Evolutionary conservation across 805 yeast species (phyloP), one percentile per base, ranked within the genome.

Genomic region (Starmera dryadoides): DNA sequence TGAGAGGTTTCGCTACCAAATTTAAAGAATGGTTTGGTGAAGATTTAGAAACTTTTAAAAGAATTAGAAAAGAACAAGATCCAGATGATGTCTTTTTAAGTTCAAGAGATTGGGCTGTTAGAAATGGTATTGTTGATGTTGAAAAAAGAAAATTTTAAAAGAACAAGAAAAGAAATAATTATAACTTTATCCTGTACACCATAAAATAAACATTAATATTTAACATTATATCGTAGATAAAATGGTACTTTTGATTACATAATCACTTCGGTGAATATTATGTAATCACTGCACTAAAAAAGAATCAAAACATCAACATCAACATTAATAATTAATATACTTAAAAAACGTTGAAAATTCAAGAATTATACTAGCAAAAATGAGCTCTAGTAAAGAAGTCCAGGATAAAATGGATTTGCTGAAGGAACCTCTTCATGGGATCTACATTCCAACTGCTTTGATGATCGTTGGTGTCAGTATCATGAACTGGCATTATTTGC

Each of bases 21-120:
- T 76, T 86, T 64, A 66, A 69, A 39, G 77, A 77, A 47, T 86
- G 95, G 95, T 86, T 79, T 55, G 95, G 93, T 10, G 75, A 79
- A 8, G 81, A 80, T 48, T 68, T 89, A 46, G 57, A 50, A 11
- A 56, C 64, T 33, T 91, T 75, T 69, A 79, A 82, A 56, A 56
- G 67, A 37, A 68, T 84, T 14, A 75, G 97, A 58, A 64, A 62
- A 35, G 69, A 75, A 44, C 73, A 73, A 53, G 97, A 91, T 63
- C 96, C 97, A 1, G 64, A 78, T 4, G 87, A 86, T 11, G 79
- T 89, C 3, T 89, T 91, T 55, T 59, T 87, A 40, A 77, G 86
- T 47, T 86, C 87, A 22, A 71, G 70, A 49, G 76, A 73, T 22
- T 91, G 98, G 98, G 78, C 86, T 11, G 55, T 71, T 17, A 75